phyloP scores from a whole-genome alignment of 176 grass and related monocot species.

The Oryza australiensis region DNA sequence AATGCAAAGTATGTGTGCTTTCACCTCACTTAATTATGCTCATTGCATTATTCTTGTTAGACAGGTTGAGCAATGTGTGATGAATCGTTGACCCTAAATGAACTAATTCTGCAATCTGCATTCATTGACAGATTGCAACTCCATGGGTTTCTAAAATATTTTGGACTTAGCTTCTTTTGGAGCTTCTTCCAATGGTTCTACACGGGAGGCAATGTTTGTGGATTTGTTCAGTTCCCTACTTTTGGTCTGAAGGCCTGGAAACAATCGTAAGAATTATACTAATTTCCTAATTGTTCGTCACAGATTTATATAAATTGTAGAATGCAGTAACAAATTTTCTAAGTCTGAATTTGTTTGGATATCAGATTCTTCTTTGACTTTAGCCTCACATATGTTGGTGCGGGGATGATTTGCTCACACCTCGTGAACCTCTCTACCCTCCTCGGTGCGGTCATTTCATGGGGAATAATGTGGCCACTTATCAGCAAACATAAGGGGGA shows the following conservation, averaged over 20 bases:
- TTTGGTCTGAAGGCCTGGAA: conserved; percentile 88
- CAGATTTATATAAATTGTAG: not conserved
- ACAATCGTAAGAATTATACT: conserved; percentile 60
- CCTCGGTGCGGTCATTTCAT: conserved; percentile 75
- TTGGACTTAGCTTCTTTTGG: conserved; percentile 70
- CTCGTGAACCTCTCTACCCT: conserved; percentile 87
- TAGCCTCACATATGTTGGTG: conserved; percentile 82
- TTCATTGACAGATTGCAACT: conserved; percentile 64
- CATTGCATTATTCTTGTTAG: not conserved
- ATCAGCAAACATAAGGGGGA: conserved; percentile 66
- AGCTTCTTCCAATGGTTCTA: conserved; percentile 98
- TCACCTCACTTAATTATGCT: not conserved
- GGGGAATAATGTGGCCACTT: conserved; percentile 92
- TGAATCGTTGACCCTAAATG: not conserved
- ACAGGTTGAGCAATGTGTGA: not conserved
- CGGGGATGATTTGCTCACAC: conserved; percentile 95
- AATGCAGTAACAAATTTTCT: not conserved
- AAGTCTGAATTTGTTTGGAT: conserved; percentile 9
- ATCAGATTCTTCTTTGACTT: conserved; percentile 92
- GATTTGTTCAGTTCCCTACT: conserved; percentile 92
- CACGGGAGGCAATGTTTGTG: conserved; percentile 72
- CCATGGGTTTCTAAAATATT: conserved; percentile 76
- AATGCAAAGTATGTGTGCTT: conserved; percentile 60
- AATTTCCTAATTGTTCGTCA: not conserved
- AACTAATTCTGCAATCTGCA: not conserved